Percentiles rank a stretch among this genome's conserved stretches.
Evolutionary conservation across 352 stramenopile species (phyloP).

Genomic region (Saprolegnia parasitica): DNA sequence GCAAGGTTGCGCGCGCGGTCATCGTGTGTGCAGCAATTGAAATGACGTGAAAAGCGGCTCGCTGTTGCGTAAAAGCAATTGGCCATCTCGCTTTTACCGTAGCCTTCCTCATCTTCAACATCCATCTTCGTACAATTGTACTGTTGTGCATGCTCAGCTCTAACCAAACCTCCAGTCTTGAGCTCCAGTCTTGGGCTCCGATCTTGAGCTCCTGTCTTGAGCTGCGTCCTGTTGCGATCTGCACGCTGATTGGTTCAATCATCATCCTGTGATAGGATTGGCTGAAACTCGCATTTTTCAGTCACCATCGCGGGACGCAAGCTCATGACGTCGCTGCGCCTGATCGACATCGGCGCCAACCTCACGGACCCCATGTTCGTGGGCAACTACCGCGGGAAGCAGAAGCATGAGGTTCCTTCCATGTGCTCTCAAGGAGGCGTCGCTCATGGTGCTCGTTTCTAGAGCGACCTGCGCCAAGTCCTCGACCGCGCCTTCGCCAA

Average conservation of each 20-base stretch:
- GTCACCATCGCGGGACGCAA: neutral
- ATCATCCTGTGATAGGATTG: no score
- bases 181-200: no score
- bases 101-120: no score
- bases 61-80: no score
- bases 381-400: slow-evolving; percentile 86
- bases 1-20: no score
- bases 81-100: no score
- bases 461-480: slow-evolving; percentile 83
- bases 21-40: no score
- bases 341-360: slow-evolving; percentile 95
- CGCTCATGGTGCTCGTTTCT: neutral
- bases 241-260: no score
- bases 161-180: no score
- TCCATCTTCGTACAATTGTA: neutral
- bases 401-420: slow-evolving; percentile 67
- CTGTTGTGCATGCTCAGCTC: neutral
- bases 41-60: no score
- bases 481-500: slow-evolving; percentile 74
- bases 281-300: neutral
- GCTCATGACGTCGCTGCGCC: slow-evolving; percentile 6
- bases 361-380: slow-evolving; percentile 89
- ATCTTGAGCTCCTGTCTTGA: no score
- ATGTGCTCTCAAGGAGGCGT: no score
- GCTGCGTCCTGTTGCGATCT: neutral